Evolutionary conservation across 257 asterid species (phyloP).

Genomic region (Eucommia ulmoides): DNA sequence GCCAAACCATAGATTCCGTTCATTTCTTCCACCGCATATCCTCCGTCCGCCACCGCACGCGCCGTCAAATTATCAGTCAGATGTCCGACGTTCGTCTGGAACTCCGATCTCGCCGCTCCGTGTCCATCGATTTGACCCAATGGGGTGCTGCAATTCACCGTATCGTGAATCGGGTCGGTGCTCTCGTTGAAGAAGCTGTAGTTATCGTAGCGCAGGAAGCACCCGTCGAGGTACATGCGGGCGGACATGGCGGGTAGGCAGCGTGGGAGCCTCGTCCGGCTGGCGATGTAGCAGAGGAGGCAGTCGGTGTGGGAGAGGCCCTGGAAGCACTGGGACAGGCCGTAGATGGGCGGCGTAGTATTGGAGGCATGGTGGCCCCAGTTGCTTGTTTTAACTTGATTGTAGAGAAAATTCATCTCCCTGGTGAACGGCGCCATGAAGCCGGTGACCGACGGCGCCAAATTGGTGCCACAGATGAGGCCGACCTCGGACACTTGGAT

Average conservation of each 20-base stretch:
- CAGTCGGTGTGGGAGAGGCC: conserved; percentile 63
- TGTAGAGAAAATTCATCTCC: conserved; percentile 50
- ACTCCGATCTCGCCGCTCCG: conserved; percentile 14
- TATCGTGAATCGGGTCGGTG: conserved; percentile 29
- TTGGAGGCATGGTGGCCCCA: conserved; percentile 35
- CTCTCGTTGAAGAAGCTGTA: conserved; percentile 43
- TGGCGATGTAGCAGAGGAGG: conserved; percentile 67
- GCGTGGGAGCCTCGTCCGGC: conserved; percentile 68
- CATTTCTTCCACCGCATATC: conserved; percentile 34
- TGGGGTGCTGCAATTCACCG: conserved; percentile 40
- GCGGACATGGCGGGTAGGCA: conserved; percentile 55
- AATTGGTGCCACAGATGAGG: conserved; percentile 32
- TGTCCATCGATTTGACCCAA: conserved; percentile 8
- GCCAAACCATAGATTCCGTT: conserved; percentile 79
- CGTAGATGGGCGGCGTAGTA: conserved; percentile 24
- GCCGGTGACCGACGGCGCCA: conserved; percentile 15
- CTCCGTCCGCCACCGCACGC: conserved; percentile 27
- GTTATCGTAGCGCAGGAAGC: conserved; percentile 68
- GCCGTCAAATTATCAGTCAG: conserved; percentile 34
- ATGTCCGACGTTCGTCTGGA: conserved; percentile 20
- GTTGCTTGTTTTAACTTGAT: conserved; percentile 25
- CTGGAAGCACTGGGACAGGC: conserved; percentile 47
- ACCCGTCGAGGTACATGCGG: conserved; percentile 72
- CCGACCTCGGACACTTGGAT: conserved; percentile 55
- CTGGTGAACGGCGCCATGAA: conserved; percentile 37